phyloP scores from a whole-genome alignment of 805 yeast species.

The Starmerella roubikii region DNA sequence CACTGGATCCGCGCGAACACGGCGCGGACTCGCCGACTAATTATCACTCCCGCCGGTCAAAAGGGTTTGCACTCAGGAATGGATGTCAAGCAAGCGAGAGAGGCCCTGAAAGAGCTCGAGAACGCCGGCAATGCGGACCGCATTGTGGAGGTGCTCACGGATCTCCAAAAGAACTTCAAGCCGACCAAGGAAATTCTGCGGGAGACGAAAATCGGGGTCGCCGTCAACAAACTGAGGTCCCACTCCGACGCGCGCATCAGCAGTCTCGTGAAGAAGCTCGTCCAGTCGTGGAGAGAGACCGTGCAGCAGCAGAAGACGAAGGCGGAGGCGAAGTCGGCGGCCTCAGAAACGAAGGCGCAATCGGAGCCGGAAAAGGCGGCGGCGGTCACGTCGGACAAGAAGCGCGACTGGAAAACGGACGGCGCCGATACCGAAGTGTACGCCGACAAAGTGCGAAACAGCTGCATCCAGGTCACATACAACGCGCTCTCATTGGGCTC shows the following conservation, averaged over 20 bases:
- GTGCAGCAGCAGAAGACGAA: constrained; percentile 35
- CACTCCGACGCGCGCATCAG: constrained; percentile 49
- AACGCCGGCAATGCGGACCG: constrained; percentile 53
- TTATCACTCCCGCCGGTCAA: too few species aligned
- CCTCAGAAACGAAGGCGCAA: not conserved
- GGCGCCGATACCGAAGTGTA: constrained; percentile 59
- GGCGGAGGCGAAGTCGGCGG: not conserved
- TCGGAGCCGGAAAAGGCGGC: constrained; percentile 1
- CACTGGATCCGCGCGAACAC: too few species aligned
- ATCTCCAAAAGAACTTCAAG: constrained; percentile 53
- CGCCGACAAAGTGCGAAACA: constrained; percentile 69
- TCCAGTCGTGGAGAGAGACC: constrained; percentile 79
- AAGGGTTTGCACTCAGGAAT: constrained; percentile 4
- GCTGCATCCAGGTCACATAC: constrained; percentile 69
- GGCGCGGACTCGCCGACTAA: too few species aligned
- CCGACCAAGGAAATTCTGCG: constrained; percentile 79
- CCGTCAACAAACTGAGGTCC: constrained; percentile 76
- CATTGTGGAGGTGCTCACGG: constrained; percentile 49
- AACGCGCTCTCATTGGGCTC: constrained; percentile 82
- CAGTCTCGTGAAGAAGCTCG: constrained; percentile 63
- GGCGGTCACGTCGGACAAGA: constrained; percentile 5
- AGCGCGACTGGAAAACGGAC: constrained; percentile 54
- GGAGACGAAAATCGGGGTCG: constrained; percentile 94
- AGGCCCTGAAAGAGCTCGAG: constrained; percentile 47
- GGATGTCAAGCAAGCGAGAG: constrained; percentile 18